phyloP scores from a whole-genome alignment of 2,329 filamentous ascomycete genomes.

The Paracoccidioides brasiliensis region DNA sequence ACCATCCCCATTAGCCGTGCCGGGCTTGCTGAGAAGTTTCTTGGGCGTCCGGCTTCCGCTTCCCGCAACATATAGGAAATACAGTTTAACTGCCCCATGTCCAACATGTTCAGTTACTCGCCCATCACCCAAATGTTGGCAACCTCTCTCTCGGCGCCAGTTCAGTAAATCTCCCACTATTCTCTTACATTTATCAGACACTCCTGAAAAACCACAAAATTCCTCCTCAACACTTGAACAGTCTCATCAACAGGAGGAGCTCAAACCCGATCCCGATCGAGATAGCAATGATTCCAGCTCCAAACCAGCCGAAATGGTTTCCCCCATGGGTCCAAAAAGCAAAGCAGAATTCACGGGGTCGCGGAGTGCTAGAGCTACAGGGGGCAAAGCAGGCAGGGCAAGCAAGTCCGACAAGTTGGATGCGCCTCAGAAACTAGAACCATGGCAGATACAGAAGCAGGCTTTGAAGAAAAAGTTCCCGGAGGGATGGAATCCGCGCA shows the following conservation, averaged over 20 bases:
- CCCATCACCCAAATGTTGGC: not conserved
- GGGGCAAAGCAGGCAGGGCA: conserved; percentile 8
- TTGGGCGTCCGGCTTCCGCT: not conserved
- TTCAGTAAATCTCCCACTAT: not conserved
- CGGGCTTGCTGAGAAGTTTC: not conserved
- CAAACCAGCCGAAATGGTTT: no score
- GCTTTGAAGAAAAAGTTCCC: conserved; percentile 67
- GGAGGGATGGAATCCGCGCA: conserved; percentile 64
- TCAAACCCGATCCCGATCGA: not conserved
- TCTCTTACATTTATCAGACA: not conserved
- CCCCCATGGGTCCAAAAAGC: not conserved
- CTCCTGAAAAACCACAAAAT: not conserved
- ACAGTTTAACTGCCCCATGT: not conserved
- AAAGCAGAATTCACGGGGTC: not conserved
- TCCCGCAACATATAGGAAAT: not conserved
- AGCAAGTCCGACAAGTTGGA: conserved; percentile 8
- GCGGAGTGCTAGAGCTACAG: not conserved
- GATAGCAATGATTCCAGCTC: not conserved
- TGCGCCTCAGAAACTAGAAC: conserved; percentile 26
- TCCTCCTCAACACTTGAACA: not conserved
- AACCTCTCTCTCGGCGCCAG: not conserved
- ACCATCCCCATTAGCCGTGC: not conserved
- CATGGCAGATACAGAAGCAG: conserved; percentile 65
- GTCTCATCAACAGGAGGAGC: not conserved
- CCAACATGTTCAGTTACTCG: not conserved